These are phyloP conservation scores for Backusella liffmaniae DNA, from an alignment of 192 early-diverging fungal species.

Conservation along the genomic window DNA sequence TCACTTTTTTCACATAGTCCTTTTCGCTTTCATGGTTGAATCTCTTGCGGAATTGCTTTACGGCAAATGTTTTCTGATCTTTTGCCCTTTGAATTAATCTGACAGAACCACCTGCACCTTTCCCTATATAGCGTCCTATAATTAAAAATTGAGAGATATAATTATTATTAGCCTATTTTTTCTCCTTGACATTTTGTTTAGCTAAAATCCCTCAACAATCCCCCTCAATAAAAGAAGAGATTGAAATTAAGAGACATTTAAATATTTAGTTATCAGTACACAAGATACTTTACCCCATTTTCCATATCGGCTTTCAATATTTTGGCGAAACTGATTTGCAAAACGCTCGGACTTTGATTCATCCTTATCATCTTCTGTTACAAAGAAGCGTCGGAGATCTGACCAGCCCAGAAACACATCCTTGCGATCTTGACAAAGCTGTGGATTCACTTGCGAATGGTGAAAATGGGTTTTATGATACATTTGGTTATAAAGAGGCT, in stretches of 20 bases:
- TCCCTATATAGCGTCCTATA: slow-evolving; percentile 47
- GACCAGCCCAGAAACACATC: slow-evolving; percentile 19
- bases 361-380: not conserved
- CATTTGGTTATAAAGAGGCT: slow-evolving; percentile 26
- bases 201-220: slow-evolving; percentile 21
- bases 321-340: slow-evolving; percentile 31
- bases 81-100: slow-evolving; percentile 59
- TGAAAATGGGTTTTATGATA: slow-evolving; percentile 36
- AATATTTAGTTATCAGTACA: not conserved
- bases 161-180: slow-evolving; percentile 9
- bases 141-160: slow-evolving; percentile 10
- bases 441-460: not conserved
- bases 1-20: slow-evolving; percentile 95
- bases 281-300: slow-evolving; percentile 31
- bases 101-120: slow-evolving; percentile 73
- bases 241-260: slow-evolving; percentile 5
- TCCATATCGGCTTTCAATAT: slow-evolving; percentile 30
- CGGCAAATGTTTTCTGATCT: slow-evolving; percentile 63
- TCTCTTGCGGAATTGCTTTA: slow-evolving; percentile 80
- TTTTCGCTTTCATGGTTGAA: slow-evolving; percentile 77
- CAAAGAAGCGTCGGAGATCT: slow-evolving; percentile 31
- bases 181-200: not conserved
- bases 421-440: slow-evolving; percentile 2
- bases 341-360: slow-evolving; percentile 16
- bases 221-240: slow-evolving; percentile 1